Evolutionary conservation across 1,139 yeast species (phyloP).

Genomic region (Debaryomyces sp.): DNA sequence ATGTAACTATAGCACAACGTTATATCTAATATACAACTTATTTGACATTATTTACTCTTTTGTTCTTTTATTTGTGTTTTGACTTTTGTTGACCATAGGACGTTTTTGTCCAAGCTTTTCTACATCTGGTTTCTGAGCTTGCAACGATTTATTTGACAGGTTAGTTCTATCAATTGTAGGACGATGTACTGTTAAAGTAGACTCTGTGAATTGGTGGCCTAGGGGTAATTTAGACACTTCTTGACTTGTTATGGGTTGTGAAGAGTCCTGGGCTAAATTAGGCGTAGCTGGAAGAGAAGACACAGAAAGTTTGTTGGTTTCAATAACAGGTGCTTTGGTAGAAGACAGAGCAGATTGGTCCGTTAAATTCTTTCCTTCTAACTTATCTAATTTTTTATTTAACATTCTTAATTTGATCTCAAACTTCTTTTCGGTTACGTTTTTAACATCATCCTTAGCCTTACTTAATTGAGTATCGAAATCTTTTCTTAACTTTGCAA

Average conservation of each 20-base stretch:
- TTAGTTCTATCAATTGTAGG: constrained; percentile 24
- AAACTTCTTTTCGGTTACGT: constrained; percentile 41
- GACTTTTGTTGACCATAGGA: constrained; percentile 14
- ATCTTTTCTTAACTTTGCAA: constrained; percentile 28
- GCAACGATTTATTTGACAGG: constrained; percentile 1
- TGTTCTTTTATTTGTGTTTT: constrained; percentile 14
- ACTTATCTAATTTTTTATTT: constrained; percentile 43
- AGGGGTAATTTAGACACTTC: constrained; percentile 9
- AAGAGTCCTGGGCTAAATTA: not conserved
- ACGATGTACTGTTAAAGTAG: constrained; percentile 35
- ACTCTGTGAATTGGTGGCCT: constrained; percentile 32
- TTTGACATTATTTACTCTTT: constrained; percentile 11
- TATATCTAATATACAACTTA: constrained; percentile 6
- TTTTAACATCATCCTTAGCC: constrained; percentile 32
- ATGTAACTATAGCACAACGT: not conserved
- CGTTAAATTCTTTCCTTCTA: constrained; percentile 23
- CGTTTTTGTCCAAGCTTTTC: constrained; percentile 11
- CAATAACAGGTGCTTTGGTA: not conserved
- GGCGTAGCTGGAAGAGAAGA: constrained; percentile 8
- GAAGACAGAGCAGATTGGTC: constrained; percentile 1
- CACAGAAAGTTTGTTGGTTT: constrained; percentile 2
- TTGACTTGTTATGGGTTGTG: constrained; percentile 7
- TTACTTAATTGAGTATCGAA: constrained; percentile 33
- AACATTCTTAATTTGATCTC: constrained; percentile 47
- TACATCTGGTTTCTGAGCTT: constrained; percentile 7